phyloP scores from a whole-genome alignment of 1,284 basidiomycete genomes.

The Sporisorium sorghi region DNA sequence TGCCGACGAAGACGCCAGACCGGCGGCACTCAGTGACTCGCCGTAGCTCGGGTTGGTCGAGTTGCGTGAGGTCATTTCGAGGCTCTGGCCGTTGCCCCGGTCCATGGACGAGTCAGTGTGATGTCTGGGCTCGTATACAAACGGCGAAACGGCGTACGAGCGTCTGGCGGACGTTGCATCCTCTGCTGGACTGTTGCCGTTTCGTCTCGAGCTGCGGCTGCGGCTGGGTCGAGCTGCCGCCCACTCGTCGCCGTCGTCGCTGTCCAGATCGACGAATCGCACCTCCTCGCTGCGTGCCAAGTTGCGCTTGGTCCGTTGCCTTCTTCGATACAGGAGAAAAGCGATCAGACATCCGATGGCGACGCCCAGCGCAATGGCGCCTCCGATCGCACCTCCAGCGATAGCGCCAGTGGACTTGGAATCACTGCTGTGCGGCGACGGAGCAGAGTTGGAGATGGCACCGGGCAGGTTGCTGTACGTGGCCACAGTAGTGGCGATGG shows the following conservation, averaged over 20 bases:
- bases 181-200: conserved; percentile 3
- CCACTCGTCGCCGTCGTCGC: conserved; percentile 48
- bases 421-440: neutral
- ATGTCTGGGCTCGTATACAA: conserved; percentile 46
- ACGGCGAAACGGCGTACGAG: conserved; percentile 47
- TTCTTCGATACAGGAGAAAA: conserved; percentile 48
- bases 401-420: conserved; percentile 41
- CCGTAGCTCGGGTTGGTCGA: conserved; percentile 43
- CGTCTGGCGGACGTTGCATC: conserved; percentile 10
- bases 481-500: conserved; percentile 32
- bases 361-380: conserved; percentile 48
- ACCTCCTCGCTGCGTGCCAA: conserved; percentile 52
- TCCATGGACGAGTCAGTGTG: conserved; percentile 10
- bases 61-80: conserved; percentile 36
- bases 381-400: conserved; percentile 59
- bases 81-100: conserved; percentile 21
- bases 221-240: conserved; percentile 11
- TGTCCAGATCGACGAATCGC: conserved; percentile 58
- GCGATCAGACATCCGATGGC: conserved; percentile 45
- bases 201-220: conserved; percentile 15
- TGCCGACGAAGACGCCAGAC: conserved; percentile 10
- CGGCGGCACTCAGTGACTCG: conserved; percentile 33
- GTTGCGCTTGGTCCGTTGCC: conserved; percentile 47
- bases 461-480: conserved; percentile 46
- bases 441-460: conserved; percentile 29